phyloP scores from a whole-genome alignment of 2,329 filamentous ascomycete species.

The Acephala macrosclerotiorum region DNA sequence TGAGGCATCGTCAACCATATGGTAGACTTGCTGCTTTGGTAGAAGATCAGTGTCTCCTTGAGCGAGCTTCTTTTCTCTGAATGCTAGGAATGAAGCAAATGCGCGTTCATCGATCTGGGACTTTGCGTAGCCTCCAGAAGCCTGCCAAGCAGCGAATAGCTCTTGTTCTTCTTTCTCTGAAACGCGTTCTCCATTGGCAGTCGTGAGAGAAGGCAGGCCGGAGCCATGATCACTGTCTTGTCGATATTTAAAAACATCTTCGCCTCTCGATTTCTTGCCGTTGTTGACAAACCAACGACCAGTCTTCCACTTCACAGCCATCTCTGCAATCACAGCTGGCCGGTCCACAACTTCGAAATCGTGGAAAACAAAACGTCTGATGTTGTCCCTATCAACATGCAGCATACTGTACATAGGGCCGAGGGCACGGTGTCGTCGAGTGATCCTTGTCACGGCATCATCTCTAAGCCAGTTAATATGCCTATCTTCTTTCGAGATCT shows the following conservation, averaged over 20 bases:
- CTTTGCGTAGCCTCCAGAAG: neutral
- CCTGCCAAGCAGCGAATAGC: neutral
- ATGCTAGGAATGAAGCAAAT: neutral
- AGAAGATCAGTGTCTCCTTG: neutral
- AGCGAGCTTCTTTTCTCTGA: neutral
- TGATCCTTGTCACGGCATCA: slow-evolving; percentile 62
- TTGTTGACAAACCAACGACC: neutral
- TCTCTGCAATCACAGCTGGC: neutral
- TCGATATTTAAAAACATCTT: neutral
- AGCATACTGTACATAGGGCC: neutral
- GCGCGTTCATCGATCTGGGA: neutral
- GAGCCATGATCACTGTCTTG: neutral
- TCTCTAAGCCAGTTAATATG: slow-evolving; percentile 65
- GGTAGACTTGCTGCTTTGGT: neutral
- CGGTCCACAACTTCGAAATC: slow-evolving; percentile 3
- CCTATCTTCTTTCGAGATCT: slow-evolving; percentile 71
- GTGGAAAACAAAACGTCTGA: slow-evolving; percentile 4
- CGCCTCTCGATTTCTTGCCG: neutral
- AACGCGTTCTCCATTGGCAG: neutral
- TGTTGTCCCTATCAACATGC: neutral
- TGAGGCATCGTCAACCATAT: neutral
- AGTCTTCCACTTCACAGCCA: neutral
- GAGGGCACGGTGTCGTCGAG: slow-evolving; percentile 48
- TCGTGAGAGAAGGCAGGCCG: neutral
- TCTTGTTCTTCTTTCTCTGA: neutral